Evolutionary conservation across 768 basidiomycete genomes (phyloP).

Genomic region (Xerocomellus chrysenteron): DNA sequence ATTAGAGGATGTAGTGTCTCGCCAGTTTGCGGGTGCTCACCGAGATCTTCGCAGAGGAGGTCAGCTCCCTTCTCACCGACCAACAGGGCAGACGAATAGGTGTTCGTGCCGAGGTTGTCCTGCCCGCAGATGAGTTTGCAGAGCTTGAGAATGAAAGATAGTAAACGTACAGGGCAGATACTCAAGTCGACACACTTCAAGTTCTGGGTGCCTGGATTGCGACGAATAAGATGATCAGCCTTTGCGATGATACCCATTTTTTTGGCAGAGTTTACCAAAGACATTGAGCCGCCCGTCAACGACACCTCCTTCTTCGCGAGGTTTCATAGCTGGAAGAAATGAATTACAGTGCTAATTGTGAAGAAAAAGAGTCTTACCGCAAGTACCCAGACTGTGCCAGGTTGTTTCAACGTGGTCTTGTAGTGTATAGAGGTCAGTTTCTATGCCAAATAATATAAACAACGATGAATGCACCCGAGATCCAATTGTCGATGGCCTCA

Average conservation of each 20-base stretch:
- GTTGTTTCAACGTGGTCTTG: slow-evolving; percentile 70
- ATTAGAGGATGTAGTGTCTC: slow-evolving; percentile 5
- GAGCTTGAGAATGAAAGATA: not conserved
- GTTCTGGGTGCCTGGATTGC: slow-evolving; percentile 51
- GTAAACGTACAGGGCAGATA: slow-evolving; percentile 62
- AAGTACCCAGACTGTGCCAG: slow-evolving; percentile 65
- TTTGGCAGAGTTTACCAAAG: slow-evolving; percentile 33
- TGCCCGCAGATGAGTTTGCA: slow-evolving; percentile 21
- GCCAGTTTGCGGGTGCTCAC: slow-evolving; percentile 33
- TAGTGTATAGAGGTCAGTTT: not conserved
- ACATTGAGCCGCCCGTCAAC: slow-evolving; percentile 64
- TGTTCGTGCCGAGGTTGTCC: slow-evolving; percentile 74
- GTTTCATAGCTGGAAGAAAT: slow-evolving; percentile 51
- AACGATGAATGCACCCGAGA: slow-evolving; percentile 35
- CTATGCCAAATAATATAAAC: not conserved
- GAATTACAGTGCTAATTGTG: not conserved
- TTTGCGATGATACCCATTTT: slow-evolving; percentile 10
- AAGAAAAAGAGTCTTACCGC: slow-evolving; percentile 24
- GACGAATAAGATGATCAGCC: not conserved
- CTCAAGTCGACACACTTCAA: slow-evolving; percentile 67
- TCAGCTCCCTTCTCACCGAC: slow-evolving; percentile 70
- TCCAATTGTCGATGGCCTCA: slow-evolving; percentile 70
- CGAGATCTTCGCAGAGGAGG: slow-evolving; percentile 61
- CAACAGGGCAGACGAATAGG: slow-evolving; percentile 67
- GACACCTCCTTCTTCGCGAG: slow-evolving; percentile 62